A percentile compares a stretch with the other conserved stretches of the same genome.
phyloP scores from a whole-genome alignment of 2,329 filamentous ascomycete species.

The Iodosphaeria phyllophila region DNA sequence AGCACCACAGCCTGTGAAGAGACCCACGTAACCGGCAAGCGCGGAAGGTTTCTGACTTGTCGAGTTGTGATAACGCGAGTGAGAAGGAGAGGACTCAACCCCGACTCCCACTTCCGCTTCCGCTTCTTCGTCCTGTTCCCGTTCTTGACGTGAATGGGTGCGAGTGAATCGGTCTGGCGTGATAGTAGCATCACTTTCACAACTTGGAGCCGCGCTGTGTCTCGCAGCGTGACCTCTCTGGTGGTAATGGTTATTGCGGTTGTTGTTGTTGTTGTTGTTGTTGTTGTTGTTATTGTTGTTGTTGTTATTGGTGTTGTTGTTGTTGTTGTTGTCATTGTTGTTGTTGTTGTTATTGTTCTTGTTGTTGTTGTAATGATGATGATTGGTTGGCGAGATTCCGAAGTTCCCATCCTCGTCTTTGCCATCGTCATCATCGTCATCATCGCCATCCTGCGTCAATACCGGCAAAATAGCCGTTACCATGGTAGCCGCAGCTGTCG shows the following conservation, averaged over 20 bases:
- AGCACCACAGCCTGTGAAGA: slow-evolving; percentile 85
- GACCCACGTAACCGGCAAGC: slow-evolving; percentile 75
- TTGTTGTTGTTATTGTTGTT: too few relatives aligned
- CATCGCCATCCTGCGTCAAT: slow-evolving; percentile 31
- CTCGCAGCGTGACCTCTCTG: slow-evolving; percentile 21
- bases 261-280: too few relatives aligned
- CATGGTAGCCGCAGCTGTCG: slow-evolving; percentile 87
- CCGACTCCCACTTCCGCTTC: slow-evolving; percentile 4
- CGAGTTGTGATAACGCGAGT: too few relatives aligned
- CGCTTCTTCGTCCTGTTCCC: slow-evolving; percentile 4
- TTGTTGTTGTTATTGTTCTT: too few relatives aligned
- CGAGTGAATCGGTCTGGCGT: slow-evolving; percentile 42
- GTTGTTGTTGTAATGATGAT: too few relatives aligned
- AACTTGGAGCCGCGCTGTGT: slow-evolving; percentile 43
- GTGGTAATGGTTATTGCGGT: too few relatives aligned
- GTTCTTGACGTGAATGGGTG: slow-evolving; percentile 13
- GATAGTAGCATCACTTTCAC: slow-evolving; percentile 58
- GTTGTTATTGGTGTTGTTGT: too few relatives aligned
- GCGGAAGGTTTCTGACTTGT: slow-evolving; percentile 29
- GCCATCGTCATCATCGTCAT: slow-evolving; percentile 7
- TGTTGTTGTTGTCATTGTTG: too few relatives aligned
- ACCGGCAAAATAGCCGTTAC: slow-evolving; percentile 84
- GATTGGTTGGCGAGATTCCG: too few relatives aligned
- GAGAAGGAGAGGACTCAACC: slow-evolving; percentile 10
- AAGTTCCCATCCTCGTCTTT: too few relatives aligned